These are phyloP conservation scores for Pichia scutulata DNA, from an alignment of 805 yeast genomes.

Conservation along the genomic window DNA sequence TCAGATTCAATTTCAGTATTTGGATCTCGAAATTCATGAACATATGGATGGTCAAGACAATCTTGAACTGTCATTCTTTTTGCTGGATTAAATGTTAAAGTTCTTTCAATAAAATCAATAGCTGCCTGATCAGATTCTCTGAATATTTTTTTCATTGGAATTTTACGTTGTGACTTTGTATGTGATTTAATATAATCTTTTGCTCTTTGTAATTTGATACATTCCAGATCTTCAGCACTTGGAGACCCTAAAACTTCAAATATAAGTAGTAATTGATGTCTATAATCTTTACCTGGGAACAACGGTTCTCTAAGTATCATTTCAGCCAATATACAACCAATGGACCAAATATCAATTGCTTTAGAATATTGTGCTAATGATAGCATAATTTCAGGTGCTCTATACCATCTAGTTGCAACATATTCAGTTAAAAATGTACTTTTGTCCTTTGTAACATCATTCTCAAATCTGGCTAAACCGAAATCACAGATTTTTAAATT, in stretches of 20 bases:
- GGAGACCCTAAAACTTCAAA: constrained; percentile 71
- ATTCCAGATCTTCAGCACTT: constrained; percentile 60
- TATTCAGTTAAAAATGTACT: constrained; percentile 57
- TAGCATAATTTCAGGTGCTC: constrained; percentile 80
- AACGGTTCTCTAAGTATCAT: constrained; percentile 53
- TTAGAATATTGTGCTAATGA: constrained; percentile 65
- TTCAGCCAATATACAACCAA: constrained; percentile 73
- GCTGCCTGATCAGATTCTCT: constrained; percentile 42
- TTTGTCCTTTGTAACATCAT: constrained; percentile 29
- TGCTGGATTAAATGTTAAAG: constrained; percentile 75
- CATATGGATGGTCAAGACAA: constrained; percentile 77
- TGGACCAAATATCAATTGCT: constrained; percentile 76
- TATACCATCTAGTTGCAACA: constrained; percentile 79
- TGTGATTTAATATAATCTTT: constrained; percentile 62
- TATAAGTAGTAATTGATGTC: constrained; percentile 58
- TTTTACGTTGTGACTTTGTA: constrained; percentile 38
- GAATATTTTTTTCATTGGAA: constrained; percentile 44
- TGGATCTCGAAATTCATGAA: constrained; percentile 59
- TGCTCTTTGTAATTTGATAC: constrained; percentile 67
- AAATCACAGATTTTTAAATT: constrained; percentile 75
- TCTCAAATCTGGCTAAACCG: constrained; percentile 58
- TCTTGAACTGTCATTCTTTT: constrained; percentile 76
- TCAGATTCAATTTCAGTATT: constrained; percentile 59
- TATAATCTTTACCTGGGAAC: constrained; percentile 71
- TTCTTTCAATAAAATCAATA: constrained; percentile 56